Evolutionary conservation across 306 rosid species (phyloP), one percentile per base, ranked within the genome.

Genomic region (Delonix regia): DNA sequence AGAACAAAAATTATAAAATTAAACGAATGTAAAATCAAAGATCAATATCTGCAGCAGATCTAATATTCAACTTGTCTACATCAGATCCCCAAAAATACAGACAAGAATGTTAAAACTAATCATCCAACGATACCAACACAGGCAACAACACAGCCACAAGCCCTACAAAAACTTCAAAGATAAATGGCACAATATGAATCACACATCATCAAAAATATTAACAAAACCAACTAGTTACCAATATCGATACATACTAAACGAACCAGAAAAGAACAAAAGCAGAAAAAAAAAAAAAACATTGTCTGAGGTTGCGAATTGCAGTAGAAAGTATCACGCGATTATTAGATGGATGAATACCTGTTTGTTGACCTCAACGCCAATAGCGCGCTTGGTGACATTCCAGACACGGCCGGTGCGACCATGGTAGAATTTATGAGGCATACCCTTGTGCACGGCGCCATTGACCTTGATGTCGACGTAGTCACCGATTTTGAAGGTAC

Each of bases 401-500:
- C 99, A 95, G 71, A 95, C 98, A 3, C 87, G 90, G 0, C 98
- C 99, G 4, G 99, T 95, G 41, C 99, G 98, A 28, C 99, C 99
- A 21, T 95, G 99, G 83, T 95, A 95, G 85, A 92, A 95, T 78
- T 95, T 95, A 77, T 95, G 99, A 0, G 98, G 99, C 99, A 95
- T 95, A 10, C 99, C 99, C 69, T 95, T 95, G 75, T 95, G 99
- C 10, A 95, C 80, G 42, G 97, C 99, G 10, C 99, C 99, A 61
- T 95, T 95, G 3, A 95, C 99, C 87, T 89, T 92, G 65, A 95
- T 5, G 36, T 95, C 99, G 2, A 95, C 99, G 52, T 87, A 81
- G 10, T 95, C 98, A 4, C 99, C 99, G 74, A 91, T 85, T 77
- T 70, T 89, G 79, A 72, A 95, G 48, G 94, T 91, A 41, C 92